Conservation (phyloP, 257 asterid species). For the Solanum sparsipilum region DNA sequence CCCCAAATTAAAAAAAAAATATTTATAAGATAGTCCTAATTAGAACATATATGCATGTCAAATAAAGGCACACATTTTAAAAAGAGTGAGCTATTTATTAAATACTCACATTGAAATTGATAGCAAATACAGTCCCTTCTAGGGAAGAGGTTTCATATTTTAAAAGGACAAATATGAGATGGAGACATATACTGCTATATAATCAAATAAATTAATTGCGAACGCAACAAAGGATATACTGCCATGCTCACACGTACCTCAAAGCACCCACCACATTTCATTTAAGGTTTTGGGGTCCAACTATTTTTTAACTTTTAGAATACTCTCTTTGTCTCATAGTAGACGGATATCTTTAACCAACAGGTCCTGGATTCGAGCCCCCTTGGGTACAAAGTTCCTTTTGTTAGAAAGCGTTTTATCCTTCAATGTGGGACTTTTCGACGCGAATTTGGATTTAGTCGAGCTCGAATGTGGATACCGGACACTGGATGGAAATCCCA, state of each 20-base stretch:
- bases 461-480: accelerated
- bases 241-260: background rate
- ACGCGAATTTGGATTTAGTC: accelerated
- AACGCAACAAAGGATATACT: background rate
- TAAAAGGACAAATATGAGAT: background rate
- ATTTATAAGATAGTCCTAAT: background rate
- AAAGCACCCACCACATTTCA: background rate
- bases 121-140: background rate
- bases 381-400: no score
- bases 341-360: no score
- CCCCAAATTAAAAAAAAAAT: no score
- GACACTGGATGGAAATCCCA: no score
- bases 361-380: no score
- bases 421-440: no score
- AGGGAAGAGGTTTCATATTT: background rate
- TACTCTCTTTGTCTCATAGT: no score
- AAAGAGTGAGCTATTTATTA: background rate
- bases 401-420: no score
- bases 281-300: no score
- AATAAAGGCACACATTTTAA: background rate
- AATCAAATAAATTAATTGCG: background rate
- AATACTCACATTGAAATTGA: background rate
- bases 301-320: background rate
- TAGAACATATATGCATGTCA: background rate
- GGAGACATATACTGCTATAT: background rate